phyloP scores from a whole-genome alignment of 2,329 filamentous ascomycete species.

The Clarireedia paspali region DNA sequence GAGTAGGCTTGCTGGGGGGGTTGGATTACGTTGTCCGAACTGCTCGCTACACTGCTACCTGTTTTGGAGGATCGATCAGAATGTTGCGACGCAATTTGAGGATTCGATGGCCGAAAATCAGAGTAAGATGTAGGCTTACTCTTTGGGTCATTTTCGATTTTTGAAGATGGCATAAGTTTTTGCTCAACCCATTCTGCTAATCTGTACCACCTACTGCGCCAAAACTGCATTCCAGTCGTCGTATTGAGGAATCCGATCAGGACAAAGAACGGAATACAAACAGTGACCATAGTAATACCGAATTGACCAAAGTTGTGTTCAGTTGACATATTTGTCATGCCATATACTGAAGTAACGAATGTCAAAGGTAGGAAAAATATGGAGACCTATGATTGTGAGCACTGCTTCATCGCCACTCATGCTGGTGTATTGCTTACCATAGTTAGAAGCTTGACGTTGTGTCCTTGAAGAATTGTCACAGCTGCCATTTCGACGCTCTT shows the following conservation, averaged over 20 bases:
- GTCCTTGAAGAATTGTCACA: constrained; percentile 48
- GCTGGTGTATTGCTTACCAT: constrained; percentile 37
- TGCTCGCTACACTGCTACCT: no score
- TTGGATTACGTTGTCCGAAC: no score
- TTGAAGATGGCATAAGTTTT: no score
- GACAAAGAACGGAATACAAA: constrained; percentile 43
- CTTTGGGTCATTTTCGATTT: no score
- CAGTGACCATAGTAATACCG: constrained; percentile 26
- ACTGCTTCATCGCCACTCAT: no score
- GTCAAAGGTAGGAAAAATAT: constrained; percentile 55
- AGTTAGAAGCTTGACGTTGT: constrained; percentile 53
- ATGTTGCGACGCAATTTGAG: no score
- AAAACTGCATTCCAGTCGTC: constrained; percentile 24
- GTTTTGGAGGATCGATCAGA: no score
- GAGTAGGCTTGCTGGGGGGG: no score
- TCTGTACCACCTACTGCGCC: constrained; percentile 19
- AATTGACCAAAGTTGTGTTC: constrained; percentile 38
- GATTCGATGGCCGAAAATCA: no score
- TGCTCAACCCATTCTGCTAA: background rate
- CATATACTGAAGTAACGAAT: constrained; percentile 53
- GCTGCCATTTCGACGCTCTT: constrained; percentile 49
- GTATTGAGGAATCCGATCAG: constrained; percentile 40
- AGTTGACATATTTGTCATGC: constrained; percentile 41
- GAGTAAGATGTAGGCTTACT: no score
- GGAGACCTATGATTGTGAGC: constrained; percentile 13